phyloP scores from a whole-genome alignment of 441 rosid genomes.

The Euphorbia celastroides region DNA sequence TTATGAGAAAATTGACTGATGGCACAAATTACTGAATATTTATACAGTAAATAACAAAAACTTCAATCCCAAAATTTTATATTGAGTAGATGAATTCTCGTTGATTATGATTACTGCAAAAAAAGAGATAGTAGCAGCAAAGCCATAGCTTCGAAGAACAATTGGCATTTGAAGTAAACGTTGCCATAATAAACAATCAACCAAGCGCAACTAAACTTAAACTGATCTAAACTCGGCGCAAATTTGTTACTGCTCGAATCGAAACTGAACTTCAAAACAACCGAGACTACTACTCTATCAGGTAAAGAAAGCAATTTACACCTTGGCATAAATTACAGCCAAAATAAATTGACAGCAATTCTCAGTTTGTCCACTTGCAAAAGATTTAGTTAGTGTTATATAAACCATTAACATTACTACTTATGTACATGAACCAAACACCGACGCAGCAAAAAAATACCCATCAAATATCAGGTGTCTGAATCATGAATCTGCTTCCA shows the following conservation, averaged over 20 bases:
- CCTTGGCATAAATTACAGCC: neutral
- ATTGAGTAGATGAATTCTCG: no score
- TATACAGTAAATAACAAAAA: no score
- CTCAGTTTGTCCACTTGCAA: neutral
- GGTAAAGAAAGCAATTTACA: neutral
- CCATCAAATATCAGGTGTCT: neutral
- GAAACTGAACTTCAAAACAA: no score
- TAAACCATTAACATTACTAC: neutral
- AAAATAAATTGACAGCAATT: constrained; percentile 1
- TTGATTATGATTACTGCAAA: no score
- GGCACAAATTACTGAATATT: no score
- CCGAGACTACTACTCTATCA: neutral
- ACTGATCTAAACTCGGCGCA: no score
- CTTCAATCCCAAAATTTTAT: no score
- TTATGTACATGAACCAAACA: constrained; percentile 5
- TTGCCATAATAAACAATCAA: no score
- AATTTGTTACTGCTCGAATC: no score
- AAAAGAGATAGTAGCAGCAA: no score
- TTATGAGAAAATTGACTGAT: no score
- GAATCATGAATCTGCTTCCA: neutral
- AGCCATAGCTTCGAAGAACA: neutral
- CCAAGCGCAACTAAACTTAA: no score
- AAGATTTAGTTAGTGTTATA: constrained; percentile 8
- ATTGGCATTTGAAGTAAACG: neutral
- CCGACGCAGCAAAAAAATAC: neutral